phyloP scores from a whole-genome alignment of 495 filamentous ascomycete species.

The Penicillium waksmanii region DNA sequence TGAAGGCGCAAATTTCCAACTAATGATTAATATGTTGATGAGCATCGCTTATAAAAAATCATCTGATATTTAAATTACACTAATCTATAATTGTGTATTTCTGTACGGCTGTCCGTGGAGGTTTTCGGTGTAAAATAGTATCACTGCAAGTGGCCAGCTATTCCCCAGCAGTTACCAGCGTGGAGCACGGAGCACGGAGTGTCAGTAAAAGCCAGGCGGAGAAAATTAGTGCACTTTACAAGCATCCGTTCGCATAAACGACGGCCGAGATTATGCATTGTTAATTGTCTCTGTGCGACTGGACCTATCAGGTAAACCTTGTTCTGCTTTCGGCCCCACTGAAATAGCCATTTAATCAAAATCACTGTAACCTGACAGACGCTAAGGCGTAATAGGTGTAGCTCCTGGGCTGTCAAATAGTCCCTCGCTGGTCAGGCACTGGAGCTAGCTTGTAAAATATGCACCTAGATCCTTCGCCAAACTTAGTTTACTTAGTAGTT shows the following conservation, averaged over 20 bases:
- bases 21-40: not conserved
- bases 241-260: not conserved
- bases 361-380: not conserved
- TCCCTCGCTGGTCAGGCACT: not conserved
- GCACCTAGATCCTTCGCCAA: conserved; percentile 3
- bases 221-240: not conserved
- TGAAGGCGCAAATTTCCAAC: not conserved
- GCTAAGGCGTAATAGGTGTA: conserved; percentile 1
- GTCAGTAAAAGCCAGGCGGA: not conserved
- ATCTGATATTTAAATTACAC: not conserved
- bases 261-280: not conserved
- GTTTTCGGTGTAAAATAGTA: not conserved
- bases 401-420: not conserved
- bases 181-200: not conserved
- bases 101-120: not conserved
- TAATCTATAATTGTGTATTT: not conserved
- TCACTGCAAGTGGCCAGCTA: not conserved
- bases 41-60: not conserved
- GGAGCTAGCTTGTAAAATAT: not conserved
- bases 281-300: not conserved
- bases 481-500: not conserved
- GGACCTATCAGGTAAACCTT: not conserved
- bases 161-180: not conserved
- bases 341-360: conserved; percentile 5
- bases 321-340: not conserved